A percentile compares a stretch with the other conserved stretches of the same genome.
Evolutionary conservation across 345 rosid genomes (phyloP).

Genomic region (Eutrema yunnanense): DNA sequence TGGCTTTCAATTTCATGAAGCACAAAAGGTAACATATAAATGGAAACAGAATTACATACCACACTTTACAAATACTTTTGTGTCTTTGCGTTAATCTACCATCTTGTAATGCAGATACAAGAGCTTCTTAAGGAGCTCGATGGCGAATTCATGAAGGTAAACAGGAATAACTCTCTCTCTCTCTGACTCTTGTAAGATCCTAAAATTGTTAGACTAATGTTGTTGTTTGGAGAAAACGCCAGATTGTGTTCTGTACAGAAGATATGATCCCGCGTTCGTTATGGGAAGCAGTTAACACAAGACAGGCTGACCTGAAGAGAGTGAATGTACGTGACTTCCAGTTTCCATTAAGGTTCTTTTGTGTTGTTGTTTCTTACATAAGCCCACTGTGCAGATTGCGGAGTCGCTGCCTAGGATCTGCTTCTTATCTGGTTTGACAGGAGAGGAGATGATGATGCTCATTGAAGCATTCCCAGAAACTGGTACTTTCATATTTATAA

Average conservation of each 20-base stretch:
- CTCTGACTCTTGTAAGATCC: background rate
- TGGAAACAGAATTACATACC: background rate
- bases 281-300: slow-evolving; percentile 73
- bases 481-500: slow-evolving; percentile 33
- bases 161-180: background rate
- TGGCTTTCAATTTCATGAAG: slow-evolving; percentile 65
- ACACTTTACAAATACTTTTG: background rate
- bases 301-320: slow-evolving; percentile 51
- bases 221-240: background rate
- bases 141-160: slow-evolving; percentile 87
- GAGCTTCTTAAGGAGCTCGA: slow-evolving; percentile 64
- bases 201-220: background rate
- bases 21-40: slow-evolving; percentile 39
- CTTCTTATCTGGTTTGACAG: slow-evolving; percentile 78
- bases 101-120: slow-evolving; percentile 42
- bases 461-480: slow-evolving; percentile 78
- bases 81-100: background rate
- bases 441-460: slow-evolving; percentile 97
- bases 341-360: background rate
- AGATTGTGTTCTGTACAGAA: slow-evolving; percentile 70
- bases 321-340: slow-evolving; percentile 44
- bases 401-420: slow-evolving; percentile 70
- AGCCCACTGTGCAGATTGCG: slow-evolving; percentile 37
- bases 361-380: slow-evolving; percentile 4
- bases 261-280: slow-evolving; percentile 63